Percentiles rank a stretch among this genome's conserved stretches.
These are phyloP conservation scores for Aspergillus fumigatiaffinis DNA, from an alignment of 2,329 filamentous ascomycete species.

Conservation along the genomic window DNA sequence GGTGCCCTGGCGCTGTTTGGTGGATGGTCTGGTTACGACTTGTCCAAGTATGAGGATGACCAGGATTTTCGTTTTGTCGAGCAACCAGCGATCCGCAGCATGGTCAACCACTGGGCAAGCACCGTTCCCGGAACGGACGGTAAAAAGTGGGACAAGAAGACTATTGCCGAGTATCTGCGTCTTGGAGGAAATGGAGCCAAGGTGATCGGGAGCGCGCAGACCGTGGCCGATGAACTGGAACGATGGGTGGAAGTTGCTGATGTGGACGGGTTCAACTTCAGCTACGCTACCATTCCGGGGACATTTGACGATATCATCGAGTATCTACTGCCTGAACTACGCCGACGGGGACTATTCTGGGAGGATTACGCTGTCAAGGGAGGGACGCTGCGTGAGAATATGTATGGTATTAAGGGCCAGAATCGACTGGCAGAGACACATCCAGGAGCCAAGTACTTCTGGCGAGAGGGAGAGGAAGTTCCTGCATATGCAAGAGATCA, in stretches of 20 bases:
- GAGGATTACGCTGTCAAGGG: constrained; percentile 33
- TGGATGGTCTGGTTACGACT: constrained; percentile 46
- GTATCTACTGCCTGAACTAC: constrained; percentile 32
- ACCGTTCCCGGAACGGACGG: constrained; percentile 40
- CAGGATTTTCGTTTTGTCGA: constrained; percentile 44
- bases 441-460: constrained; percentile 34
- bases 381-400: constrained; percentile 39
- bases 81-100: constrained; percentile 40
- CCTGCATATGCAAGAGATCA: constrained; percentile 25
- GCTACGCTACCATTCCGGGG: constrained; percentile 31
- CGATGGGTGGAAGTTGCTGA: constrained; percentile 33
- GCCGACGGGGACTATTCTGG: constrained; percentile 36
- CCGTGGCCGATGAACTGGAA: constrained; percentile 36
- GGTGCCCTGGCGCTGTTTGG: constrained; percentile 45
- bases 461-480: constrained; percentile 30
- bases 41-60: constrained; percentile 41
- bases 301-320: constrained; percentile 35
- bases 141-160: constrained; percentile 37
- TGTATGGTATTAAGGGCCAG: constrained; percentile 30
- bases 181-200: constrained; percentile 35
- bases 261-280: constrained; percentile 35
- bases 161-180: constrained; percentile 32
- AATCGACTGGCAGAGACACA: constrained; percentile 31
- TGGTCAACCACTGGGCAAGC: constrained; percentile 44
- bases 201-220: constrained; percentile 33